These are phyloP conservation scores for Isatis tinctoria DNA, from an alignment of 345 rosid genomes.

Conservation along the genomic window DNA sequence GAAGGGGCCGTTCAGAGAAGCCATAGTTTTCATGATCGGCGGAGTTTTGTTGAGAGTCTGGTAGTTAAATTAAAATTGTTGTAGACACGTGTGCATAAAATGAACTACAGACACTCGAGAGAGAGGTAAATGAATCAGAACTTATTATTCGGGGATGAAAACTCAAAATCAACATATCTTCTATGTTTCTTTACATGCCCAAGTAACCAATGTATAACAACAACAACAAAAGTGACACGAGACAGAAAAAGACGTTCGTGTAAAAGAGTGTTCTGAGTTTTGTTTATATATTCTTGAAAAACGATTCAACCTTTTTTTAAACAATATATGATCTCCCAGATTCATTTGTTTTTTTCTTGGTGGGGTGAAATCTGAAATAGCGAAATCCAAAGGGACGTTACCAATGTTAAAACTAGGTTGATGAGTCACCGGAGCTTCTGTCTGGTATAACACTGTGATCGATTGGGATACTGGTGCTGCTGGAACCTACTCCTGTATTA, in stretches of 20 bases:
- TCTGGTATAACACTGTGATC: slow-evolving; percentile 8
- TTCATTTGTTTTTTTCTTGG: not conserved
- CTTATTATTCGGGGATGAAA: no score
- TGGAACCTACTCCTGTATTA: slow-evolving; percentile 26
- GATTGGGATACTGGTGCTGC: slow-evolving; percentile 26
- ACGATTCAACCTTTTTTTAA: not conserved
- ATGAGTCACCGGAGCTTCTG: slow-evolving; percentile 12
- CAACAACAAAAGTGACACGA: slow-evolving; percentile 30
- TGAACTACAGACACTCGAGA: no score
- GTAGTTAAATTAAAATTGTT: no score
- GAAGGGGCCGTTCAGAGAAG: no score
- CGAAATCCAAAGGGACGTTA: not conserved
- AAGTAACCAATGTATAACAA: slow-evolving; percentile 16
- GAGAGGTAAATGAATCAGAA: no score
- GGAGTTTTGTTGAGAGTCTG: slow-evolving; percentile 7
- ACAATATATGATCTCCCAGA: slow-evolving; percentile 16
- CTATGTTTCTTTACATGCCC: slow-evolving; percentile 15
- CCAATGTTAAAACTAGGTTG: slow-evolving; percentile 25
- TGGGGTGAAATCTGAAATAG: not conserved
- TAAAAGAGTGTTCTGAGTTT: not conserved
- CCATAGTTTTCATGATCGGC: slow-evolving; percentile 80
- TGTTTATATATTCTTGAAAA: slow-evolving; percentile 12
- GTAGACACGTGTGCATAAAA: no score
- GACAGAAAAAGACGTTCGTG: slow-evolving; percentile 26
- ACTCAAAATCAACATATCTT: not conserved